Conservation (phyloP, 768 basidiomycete genomes). For the Boletus sensibilis region DNA sequence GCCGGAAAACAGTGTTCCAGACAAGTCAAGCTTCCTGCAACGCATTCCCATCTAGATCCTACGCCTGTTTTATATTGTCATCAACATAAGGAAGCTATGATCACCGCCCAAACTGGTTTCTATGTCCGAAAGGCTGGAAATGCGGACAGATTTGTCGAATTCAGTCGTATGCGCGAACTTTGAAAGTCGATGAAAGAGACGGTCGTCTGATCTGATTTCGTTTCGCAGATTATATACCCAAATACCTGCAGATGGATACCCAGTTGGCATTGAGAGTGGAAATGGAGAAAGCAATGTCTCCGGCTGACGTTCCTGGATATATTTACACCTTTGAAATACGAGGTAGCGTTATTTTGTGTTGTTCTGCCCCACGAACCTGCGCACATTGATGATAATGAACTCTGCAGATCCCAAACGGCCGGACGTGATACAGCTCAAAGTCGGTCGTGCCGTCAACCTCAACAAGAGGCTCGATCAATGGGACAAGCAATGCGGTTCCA, state of each 20-base stretch:
- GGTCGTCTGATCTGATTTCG: slow-evolving; percentile 12
- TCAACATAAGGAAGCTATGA: slow-evolving; percentile 60
- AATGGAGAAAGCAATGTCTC: slow-evolving; percentile 54
- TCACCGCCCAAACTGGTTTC: slow-evolving; percentile 50
- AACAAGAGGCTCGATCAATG: slow-evolving; percentile 74
- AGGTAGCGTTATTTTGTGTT: slow-evolving; percentile 40
- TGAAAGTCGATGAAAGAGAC: neutral
- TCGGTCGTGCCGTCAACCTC: slow-evolving; percentile 75
- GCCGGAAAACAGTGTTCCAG: slow-evolving; percentile 61
- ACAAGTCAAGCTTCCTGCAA: slow-evolving; percentile 46
- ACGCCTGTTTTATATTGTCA: slow-evolving; percentile 50
- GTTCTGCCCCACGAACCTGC: neutral
- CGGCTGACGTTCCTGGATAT: slow-evolving; percentile 65
- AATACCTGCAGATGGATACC: slow-evolving; percentile 60
- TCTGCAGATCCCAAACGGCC: slow-evolving; percentile 32
- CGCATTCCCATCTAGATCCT: slow-evolving; percentile 26
- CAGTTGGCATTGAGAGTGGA: slow-evolving; percentile 53
- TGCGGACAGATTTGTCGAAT: slow-evolving; percentile 49
- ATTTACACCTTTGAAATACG: slow-evolving; percentile 83
- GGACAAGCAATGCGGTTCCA: slow-evolving; percentile 78
- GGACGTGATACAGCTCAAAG: slow-evolving; percentile 63
- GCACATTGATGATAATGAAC: slow-evolving; percentile 6
- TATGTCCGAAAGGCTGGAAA: slow-evolving; percentile 47
- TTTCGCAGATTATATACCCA: slow-evolving; percentile 63
- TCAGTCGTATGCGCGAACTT: slow-evolving; percentile 44